phyloP scores from a whole-genome alignment of 371 early-diverging fungal species.

The Syncephalis plumigaleata region DNA sequence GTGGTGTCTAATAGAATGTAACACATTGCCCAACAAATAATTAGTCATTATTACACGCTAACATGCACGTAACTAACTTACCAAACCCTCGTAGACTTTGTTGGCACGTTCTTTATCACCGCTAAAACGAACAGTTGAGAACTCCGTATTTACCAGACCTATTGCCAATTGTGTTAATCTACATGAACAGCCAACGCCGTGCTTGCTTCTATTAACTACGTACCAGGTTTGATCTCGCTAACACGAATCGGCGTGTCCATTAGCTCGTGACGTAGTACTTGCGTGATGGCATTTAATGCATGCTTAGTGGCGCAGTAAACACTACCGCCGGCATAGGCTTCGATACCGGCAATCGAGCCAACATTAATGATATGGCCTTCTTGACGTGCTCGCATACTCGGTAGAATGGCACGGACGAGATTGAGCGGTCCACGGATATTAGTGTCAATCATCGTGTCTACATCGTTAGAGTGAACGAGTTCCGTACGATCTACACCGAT shows the following conservation, averaged over 20 bases:
- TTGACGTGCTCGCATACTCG: slow-evolving; percentile 55
- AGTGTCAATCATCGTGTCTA: slow-evolving; percentile 75
- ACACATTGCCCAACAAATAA: not conserved
- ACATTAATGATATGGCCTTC: slow-evolving; percentile 79
- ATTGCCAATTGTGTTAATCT: not conserved
- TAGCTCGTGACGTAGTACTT: slow-evolving; percentile 62
- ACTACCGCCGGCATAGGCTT: slow-evolving; percentile 56
- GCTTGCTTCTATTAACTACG: too few species aligned
- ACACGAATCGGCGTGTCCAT: slow-evolving; percentile 59
- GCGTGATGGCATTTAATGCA: slow-evolving; percentile 72
- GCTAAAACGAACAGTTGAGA: slow-evolving; percentile 65
- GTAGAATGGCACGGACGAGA: slow-evolving; percentile 71
- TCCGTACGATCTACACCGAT: slow-evolving; percentile 63
- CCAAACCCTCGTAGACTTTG: slow-evolving; percentile 59
- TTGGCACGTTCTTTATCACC: slow-evolving; percentile 71
- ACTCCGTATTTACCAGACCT: slow-evolving; percentile 81
- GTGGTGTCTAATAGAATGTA: slow-evolving; percentile 6
- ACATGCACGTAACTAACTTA: slow-evolving; percentile 17
- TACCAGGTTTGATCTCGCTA: slow-evolving; percentile 52
- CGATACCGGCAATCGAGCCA: slow-evolving; percentile 47
- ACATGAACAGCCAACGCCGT: too few species aligned
- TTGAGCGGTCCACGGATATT: slow-evolving; percentile 76
- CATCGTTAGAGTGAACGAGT: slow-evolving; percentile 32
- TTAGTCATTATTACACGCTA: not conserved
- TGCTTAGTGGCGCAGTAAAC: slow-evolving; percentile 86